Percentiles rank a stretch among this genome's conserved stretches.
Conservation (phyloP, 2,329 filamentous ascomycete genomes). For the Xylariaceae sp. region DNA sequence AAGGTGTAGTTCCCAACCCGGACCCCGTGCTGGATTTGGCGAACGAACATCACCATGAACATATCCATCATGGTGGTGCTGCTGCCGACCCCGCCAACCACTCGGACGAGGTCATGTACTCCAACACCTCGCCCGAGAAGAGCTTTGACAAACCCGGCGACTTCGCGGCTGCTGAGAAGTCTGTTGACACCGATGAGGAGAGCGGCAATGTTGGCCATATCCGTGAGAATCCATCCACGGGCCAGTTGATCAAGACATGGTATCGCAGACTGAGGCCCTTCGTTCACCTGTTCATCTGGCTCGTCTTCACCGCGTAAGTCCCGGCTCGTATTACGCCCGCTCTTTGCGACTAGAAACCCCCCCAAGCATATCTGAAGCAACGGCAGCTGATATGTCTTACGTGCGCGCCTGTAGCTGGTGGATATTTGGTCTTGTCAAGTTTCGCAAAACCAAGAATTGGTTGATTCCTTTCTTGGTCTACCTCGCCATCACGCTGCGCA, state of each 20-base stretch:
- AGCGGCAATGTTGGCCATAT: constrained; percentile 39
- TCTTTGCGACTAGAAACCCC: not conserved
- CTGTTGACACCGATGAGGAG: constrained; percentile 40
- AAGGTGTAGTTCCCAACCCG: constrained; percentile 29
- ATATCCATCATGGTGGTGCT: constrained; percentile 49
- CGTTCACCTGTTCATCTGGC: constrained; percentile 52
- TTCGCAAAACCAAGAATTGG: constrained; percentile 76
- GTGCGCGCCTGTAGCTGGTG: constrained; percentile 43
- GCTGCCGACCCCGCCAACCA: constrained; percentile 41
- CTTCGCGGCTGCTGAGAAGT: constrained; percentile 45
- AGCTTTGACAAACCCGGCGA: constrained; percentile 46
- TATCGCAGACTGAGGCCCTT: constrained; percentile 53
- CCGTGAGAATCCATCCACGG: constrained; percentile 7
- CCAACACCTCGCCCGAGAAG: constrained; percentile 48
- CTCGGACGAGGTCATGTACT: constrained; percentile 55
- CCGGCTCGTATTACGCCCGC: constrained; percentile 2
- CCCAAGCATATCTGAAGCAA: not conserved
- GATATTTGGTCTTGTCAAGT: constrained; percentile 60
- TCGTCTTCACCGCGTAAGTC: constrained; percentile 45
- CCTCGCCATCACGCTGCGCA: constrained; percentile 73
- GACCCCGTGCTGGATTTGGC: constrained; percentile 46
- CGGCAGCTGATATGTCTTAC: constrained; percentile 19
- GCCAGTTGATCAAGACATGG: constrained; percentile 39
- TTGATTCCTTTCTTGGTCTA: constrained; percentile 83
- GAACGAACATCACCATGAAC: constrained; percentile 52